Evolutionary conservation across 129 eudicot genomes (phyloP).

Genomic region (carrot (Daucus carota)): DH1_v3.0 NC_030386.2:4734001-4734500

Average conservation of each 20-base stretch:
- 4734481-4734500: slow-evolving; percentile 84
- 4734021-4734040: slow-evolving; percentile 97
- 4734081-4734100: slow-evolving; percentile 77
- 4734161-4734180: slow-evolving; percentile 90
- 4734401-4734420: slow-evolving; percentile 89
- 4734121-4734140: slow-evolving; percentile 93
- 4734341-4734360: slow-evolving; percentile 90
- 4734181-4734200: slow-evolving; percentile 93
- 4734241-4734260: slow-evolving; percentile 91
- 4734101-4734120: slow-evolving; percentile 94
- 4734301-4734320: slow-evolving; percentile 63
- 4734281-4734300: slow-evolving; percentile 50
- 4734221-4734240: slow-evolving; percentile 94
- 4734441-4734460: slow-evolving; percentile 93
- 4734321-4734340: slow-evolving; percentile 80
- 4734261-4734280: slow-evolving; percentile 87
- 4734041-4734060: slow-evolving; percentile 97
- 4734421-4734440: slow-evolving; percentile 95
- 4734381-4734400: slow-evolving; percentile 83
- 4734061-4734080: slow-evolving; percentile 76
- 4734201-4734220: slow-evolving; percentile 98
- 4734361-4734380: slow-evolving; percentile 96
- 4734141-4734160: slow-evolving; percentile 88
- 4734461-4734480: slow-evolving; percentile 95
- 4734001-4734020: slow-evolving; percentile 86